phyloP scores from a whole-genome alignment of 129 eudicot species.

The Kitagawia praeruptora region DNA sequence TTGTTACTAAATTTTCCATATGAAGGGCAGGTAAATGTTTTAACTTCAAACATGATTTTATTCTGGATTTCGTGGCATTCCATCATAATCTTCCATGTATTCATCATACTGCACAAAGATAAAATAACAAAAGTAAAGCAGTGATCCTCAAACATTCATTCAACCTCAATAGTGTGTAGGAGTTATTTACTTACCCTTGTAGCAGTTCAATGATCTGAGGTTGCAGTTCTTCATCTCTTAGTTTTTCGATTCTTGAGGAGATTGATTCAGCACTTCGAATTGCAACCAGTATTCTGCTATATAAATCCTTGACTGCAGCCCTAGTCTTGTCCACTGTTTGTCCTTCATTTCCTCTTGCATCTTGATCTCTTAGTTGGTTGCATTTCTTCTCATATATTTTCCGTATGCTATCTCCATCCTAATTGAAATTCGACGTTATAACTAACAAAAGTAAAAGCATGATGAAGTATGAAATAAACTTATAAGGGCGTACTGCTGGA shows the following conservation, averaged over 20 bases:
- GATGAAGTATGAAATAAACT: background rate
- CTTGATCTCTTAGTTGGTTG: slow-evolving; percentile 71
- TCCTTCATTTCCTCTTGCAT: slow-evolving; percentile 77
- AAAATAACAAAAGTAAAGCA: slow-evolving; percentile 1
- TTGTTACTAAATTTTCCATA: slow-evolving; percentile 78
- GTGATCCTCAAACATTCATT: background rate
- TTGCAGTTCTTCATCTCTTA: slow-evolving; percentile 78
- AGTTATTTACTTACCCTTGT: slow-evolving; percentile 58
- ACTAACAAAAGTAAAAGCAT: background rate
- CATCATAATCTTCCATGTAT: slow-evolving; percentile 68
- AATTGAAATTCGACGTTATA: background rate
- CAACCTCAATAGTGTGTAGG: background rate
- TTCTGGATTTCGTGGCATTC: slow-evolving; percentile 86
- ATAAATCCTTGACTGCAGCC: slow-evolving; percentile 81
- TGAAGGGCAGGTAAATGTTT: slow-evolving; percentile 70
- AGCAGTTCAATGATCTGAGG: slow-evolving; percentile 83
- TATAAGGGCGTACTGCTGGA: background rate
- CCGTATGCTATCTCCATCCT: slow-evolving; percentile 83
- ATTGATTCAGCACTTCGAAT: slow-evolving; percentile 93
- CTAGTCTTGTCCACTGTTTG: slow-evolving; percentile 69
- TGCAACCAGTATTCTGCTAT: slow-evolving; percentile 83
- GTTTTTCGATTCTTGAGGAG: slow-evolving; percentile 73
- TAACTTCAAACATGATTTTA: slow-evolving; percentile 78
- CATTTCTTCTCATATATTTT: slow-evolving; percentile 82
- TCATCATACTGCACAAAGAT: slow-evolving; percentile 47